Evolutionary conservation across 345 rosid species (phyloP), one percentile per base, ranked within the genome.

Genomic region (Boechera divaricarpa): DNA sequence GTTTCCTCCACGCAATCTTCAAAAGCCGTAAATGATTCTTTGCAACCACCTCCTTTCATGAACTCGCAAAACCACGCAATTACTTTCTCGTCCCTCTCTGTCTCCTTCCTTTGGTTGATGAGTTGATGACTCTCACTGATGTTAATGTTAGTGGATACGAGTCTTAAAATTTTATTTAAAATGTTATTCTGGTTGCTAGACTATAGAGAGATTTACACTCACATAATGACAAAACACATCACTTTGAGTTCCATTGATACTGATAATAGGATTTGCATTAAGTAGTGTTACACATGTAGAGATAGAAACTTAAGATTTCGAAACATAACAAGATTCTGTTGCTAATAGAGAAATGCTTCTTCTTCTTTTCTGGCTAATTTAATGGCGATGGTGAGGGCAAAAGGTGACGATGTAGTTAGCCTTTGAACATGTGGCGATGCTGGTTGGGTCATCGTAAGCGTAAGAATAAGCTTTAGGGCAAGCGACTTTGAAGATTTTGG

Each of bases 381-480:
- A 78, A 51, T 81, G 86, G 61, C 83, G 84, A 52, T 67, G 89
- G 63, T 79, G 85, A 5, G 99, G 97, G 77, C 98, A 95, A 83
- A 92, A 91, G 18, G 98, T 92, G 78, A 95, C 86, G 59, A 91
- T 64, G 73, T 95, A 95, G 75, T 66, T 87, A 11, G 88, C 94
- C 15, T 87, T 78, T 1, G 89, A 82, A 77, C 98, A 95, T 38
- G 99, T 95, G 0, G 91, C 80, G 52, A 95, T 87, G 77, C 99
- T 95, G 1, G 98, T 92, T 5, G 97, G 98, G 64, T 95, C 99
- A 32, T 95, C 99, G 33, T 86, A 92, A 0, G 99, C 99, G 42
- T 95, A 95, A 1, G 98, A 90, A 61, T 95, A 95, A 0, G 99
- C 98, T 73, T 72, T 92, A 0, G 99, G 99, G 38, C 99, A 95